Base-by-base conservation (phyloP, 768 basidiomycete species). In the Podaxis pistillaris region DNA sequence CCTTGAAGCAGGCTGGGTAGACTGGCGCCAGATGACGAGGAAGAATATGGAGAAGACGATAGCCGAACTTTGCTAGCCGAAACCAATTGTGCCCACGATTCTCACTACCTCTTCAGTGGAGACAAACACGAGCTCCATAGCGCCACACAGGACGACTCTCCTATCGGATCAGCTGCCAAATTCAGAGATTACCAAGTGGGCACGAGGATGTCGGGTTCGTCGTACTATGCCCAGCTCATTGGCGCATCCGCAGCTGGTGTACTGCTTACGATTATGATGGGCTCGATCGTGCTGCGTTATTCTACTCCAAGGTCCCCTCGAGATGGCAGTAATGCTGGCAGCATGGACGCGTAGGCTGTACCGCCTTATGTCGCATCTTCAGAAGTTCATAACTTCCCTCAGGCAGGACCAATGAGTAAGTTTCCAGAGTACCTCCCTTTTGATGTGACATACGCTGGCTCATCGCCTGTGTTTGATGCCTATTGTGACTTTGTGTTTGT, bases 381-480 rank as follows among this genome's bases (percentile, higher is more conserved):
- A 2, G 80, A 82, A 63, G 79, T 82, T 4, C 85, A 93, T 72
- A 70, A 83, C 19, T 93, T 83, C 71, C 93, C 93, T 8, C 92
- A 91, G 0, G 66, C 84, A 0, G 81, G 82, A 6, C 90, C 92
- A 0, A 92, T 90, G 17, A 94, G 93, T 67, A 79, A 77, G 6
- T 81, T 82, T 66, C 89, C 92, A 0, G 83, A 87, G 0, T 67
- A 90, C 28, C 94, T 94, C 72, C 93, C 93, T 3, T 83, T 89
- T 33, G 67, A 86, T 67, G 86, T 94, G 3, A 92, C 93, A 38
- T 86, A 93, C 69, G 78, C 88, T 2, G 93, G 93, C 15, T 80
- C 78, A 26, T 93, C 91, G 0, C 89, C 90, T 26, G 26, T 26
- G 26, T 26, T 26, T 26, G 26, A 26, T 26, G 26, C 26, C 26